Evolutionary conservation across 441 rosid genomes (phyloP).

Genomic region (Gossypium gossypioides): DNA sequence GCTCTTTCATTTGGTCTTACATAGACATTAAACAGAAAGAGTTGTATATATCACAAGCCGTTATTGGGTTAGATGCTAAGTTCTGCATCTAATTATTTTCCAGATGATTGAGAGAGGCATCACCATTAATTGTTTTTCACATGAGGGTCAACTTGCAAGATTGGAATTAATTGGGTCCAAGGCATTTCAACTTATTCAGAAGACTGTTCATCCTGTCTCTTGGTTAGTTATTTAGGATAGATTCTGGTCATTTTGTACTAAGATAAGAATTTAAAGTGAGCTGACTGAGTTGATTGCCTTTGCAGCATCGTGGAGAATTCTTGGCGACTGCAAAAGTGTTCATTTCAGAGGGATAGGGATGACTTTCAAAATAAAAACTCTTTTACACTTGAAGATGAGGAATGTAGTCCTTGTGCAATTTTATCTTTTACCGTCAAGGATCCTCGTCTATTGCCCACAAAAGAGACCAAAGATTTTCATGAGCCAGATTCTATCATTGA

Average conservation of each 20-base stretch:
- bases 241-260: not conserved
- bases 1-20: not conserved
- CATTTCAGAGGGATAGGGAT: slow-evolving; percentile 20
- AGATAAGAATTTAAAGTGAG: slow-evolving; percentile 7
- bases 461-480: slow-evolving; percentile 22
- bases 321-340: slow-evolving; percentile 31
- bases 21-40: not conserved
- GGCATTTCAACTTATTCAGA: slow-evolving; percentile 61
- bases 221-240: slow-evolving; percentile 36
- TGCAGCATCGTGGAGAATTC: slow-evolving; percentile 34
- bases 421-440: slow-evolving; percentile 45
- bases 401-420: slow-evolving; percentile 30
- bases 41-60: not conserved
- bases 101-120: slow-evolving; percentile 52
- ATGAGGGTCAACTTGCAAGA: slow-evolving; percentile 74
- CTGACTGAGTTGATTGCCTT: slow-evolving; percentile 15
- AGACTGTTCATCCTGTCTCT: slow-evolving; percentile 36
- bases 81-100: slow-evolving; percentile 3
- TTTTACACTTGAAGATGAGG: slow-evolving; percentile 30
- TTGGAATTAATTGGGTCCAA: slow-evolving; percentile 63
- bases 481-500: slow-evolving; percentile 19
- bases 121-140: slow-evolving; percentile 46
- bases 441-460: slow-evolving; percentile 40
- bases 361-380: slow-evolving; percentile 18
- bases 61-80: not conserved